Conservation (phyloP, 495 filamentous ascomycete genomes). For the Xylaria cubensis region DNA sequence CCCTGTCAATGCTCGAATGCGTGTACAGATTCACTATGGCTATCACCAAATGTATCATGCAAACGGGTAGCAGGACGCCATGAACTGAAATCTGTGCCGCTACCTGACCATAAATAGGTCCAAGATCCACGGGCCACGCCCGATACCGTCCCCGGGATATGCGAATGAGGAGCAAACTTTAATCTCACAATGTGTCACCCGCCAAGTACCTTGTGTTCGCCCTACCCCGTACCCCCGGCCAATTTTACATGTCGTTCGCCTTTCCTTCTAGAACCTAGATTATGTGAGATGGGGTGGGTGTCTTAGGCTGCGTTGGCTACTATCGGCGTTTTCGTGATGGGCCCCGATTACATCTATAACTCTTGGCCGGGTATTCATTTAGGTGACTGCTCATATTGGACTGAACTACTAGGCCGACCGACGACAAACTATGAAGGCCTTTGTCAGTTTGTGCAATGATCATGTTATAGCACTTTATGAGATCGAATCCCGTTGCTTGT, state of each 20-base stretch:
- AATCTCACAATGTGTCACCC: not conserved
- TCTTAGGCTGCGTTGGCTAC: constrained; percentile 41
- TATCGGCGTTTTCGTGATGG: constrained; percentile 26
- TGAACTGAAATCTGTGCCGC: not conserved
- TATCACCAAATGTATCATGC: not conserved
- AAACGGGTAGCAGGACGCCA: not conserved
- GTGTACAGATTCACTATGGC: not conserved
- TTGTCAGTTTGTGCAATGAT: constrained; percentile 15
- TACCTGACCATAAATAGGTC: not conserved
- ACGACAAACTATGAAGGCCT: constrained; percentile 58
- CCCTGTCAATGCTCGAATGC: not conserved
- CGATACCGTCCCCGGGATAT: not conserved
- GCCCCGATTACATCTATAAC: constrained; percentile 44
- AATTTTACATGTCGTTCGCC: constrained; percentile 47
- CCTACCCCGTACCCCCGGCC: constrained; percentile 15
- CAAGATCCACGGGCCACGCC: not conserved
- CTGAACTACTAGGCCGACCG: constrained; percentile 61
- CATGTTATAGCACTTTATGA: constrained; percentile 14
- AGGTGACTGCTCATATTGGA: constrained; percentile 53
- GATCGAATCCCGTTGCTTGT: constrained; percentile 77
- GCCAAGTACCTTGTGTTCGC: not conserved
- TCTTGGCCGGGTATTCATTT: constrained; percentile 45
- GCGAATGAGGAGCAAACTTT: not conserved
- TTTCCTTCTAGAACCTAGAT: constrained; percentile 53
- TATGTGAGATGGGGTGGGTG: constrained; percentile 37